Conservation (phyloP, 2,329 filamentous ascomycete genomes). For the Trematosphaeria pertusa region DNA sequence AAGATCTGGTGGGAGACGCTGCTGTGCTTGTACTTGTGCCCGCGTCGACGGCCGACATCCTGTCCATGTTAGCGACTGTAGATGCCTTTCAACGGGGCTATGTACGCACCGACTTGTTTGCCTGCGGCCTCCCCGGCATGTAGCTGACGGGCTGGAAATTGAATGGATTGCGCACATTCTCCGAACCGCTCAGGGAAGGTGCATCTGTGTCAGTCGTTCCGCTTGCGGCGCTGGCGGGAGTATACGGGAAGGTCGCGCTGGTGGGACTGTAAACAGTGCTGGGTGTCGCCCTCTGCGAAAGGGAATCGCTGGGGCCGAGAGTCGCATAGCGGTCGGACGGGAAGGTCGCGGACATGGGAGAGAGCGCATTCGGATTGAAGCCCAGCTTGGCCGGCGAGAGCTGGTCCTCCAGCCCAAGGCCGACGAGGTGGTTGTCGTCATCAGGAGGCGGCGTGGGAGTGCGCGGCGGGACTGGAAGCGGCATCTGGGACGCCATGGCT, state of each 20-base stretch:
- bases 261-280: slow-evolving; percentile 40
- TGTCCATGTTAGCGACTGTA: slow-evolving; percentile 51
- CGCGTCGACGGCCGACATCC: slow-evolving; percentile 89
- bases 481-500: slow-evolving; percentile 65
- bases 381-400: slow-evolving; percentile 33
- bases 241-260: slow-evolving; percentile 44
- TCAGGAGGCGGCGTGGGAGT: slow-evolving; percentile 70
- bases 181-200: slow-evolving; percentile 38
- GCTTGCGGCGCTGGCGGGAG: slow-evolving; percentile 36
- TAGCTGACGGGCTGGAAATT: slow-evolving; percentile 81
- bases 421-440: slow-evolving; percentile 50
- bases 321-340: slow-evolving; percentile 44
- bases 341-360: slow-evolving; percentile 50
- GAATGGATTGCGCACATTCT: slow-evolving; percentile 72
- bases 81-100: background rate
- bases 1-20: slow-evolving; percentile 97
- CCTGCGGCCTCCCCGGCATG: slow-evolving; percentile 66
- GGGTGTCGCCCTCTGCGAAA: slow-evolving; percentile 43
- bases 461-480: slow-evolving; percentile 66
- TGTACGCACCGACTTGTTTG: slow-evolving; percentile 64
- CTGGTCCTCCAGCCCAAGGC: slow-evolving; percentile 42
- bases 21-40: slow-evolving; percentile 97
- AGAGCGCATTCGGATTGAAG: slow-evolving; percentile 44
- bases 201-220: slow-evolving; percentile 37
- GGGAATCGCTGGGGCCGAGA: slow-evolving; percentile 42